A percentile compares a stretch with the other conserved stretches of the same genome.
Evolutionary conservation across 257 asterid genomes (phyloP).

Genomic region (Ballota nigra): DNA sequence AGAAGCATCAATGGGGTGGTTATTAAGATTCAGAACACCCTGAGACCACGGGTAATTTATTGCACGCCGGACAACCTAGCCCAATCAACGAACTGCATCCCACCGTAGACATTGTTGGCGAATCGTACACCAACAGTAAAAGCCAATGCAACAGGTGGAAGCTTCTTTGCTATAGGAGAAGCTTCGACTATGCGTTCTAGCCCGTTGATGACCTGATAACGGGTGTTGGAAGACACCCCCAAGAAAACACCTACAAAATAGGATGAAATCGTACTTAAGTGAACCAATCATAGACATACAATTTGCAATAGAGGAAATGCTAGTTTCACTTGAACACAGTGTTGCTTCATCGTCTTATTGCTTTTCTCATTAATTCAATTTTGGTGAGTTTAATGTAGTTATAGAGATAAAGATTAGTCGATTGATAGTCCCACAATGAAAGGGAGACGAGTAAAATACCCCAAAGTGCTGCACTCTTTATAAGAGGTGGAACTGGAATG

Average conservation of each 20-base stretch:
- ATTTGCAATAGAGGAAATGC: not conserved
- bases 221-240: conserved; percentile 91
- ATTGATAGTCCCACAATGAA: conserved; percentile 1
- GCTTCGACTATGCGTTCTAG: conserved; percentile 83
- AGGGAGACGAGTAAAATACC: conserved; percentile 41
- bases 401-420: not conserved
- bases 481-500: conserved; percentile 90
- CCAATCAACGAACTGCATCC: conserved; percentile 99
- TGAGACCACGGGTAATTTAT: conserved; percentile 21
- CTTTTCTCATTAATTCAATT: conserved; percentile 3
- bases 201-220: conserved; percentile 88
- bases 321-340: not conserved
- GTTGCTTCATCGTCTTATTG: not conserved
- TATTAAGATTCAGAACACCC: not conserved
- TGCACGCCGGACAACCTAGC: conserved; percentile 91
- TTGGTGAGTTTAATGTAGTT: not conserved
- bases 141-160: conserved; percentile 79
- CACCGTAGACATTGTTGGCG: conserved; percentile 89
- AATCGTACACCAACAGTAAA: conserved; percentile 91
- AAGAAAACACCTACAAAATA: conserved; percentile 68
- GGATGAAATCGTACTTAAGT: not conserved
- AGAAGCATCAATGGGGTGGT: not conserved
- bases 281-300: not conserved
- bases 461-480: conserved; percentile 96
- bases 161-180: conserved; percentile 64